Percentiles rank a stretch among this genome's conserved stretches.
Conservation (phyloP, 768 basidiomycete genomes). For the Boletus tomentosulus region DNA sequence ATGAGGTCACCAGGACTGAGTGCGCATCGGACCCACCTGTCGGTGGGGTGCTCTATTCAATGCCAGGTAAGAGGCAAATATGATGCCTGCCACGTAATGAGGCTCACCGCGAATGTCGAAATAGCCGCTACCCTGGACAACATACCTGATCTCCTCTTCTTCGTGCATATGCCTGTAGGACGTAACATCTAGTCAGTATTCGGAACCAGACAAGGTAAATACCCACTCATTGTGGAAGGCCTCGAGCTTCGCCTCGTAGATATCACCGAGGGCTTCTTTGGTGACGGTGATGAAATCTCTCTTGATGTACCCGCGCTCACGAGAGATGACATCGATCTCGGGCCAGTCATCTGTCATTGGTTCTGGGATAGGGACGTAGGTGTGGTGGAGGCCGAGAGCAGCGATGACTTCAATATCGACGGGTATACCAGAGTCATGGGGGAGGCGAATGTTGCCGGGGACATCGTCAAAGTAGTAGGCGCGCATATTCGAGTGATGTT, state of each 20-base stretch:
- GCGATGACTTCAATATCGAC: constrained; percentile 49
- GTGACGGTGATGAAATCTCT: constrained; percentile 74
- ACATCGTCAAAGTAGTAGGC: constrained; percentile 69
- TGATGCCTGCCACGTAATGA: too few relatives aligned
- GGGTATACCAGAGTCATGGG: constrained; percentile 65
- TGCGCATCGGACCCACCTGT: constrained; percentile 76
- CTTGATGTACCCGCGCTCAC: constrained; percentile 73
- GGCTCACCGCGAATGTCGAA: constrained; percentile 80
- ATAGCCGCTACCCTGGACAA: constrained; percentile 77
- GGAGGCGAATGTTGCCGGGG: constrained; percentile 74
- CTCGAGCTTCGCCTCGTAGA: constrained; percentile 77
- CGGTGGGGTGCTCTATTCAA: constrained; percentile 52
- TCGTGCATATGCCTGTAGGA: constrained; percentile 77
- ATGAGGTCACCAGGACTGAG: constrained; percentile 75
- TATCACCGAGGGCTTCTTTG: constrained; percentile 72
- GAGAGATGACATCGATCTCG: constrained; percentile 54
- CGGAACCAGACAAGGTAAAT: neutral
- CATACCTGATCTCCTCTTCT: constrained; percentile 90
- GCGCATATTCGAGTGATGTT: constrained; percentile 43
- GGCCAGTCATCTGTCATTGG: constrained; percentile 38
- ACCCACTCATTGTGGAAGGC: constrained; percentile 77
- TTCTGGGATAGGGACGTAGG: constrained; percentile 60
- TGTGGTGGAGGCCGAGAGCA: constrained; percentile 58
- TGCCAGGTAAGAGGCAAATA: neutral
- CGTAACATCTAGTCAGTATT: neutral